Evolutionary conservation across 345 rosid genomes (phyloP).

Genomic region (Bretschneidera sinensis): DNA sequence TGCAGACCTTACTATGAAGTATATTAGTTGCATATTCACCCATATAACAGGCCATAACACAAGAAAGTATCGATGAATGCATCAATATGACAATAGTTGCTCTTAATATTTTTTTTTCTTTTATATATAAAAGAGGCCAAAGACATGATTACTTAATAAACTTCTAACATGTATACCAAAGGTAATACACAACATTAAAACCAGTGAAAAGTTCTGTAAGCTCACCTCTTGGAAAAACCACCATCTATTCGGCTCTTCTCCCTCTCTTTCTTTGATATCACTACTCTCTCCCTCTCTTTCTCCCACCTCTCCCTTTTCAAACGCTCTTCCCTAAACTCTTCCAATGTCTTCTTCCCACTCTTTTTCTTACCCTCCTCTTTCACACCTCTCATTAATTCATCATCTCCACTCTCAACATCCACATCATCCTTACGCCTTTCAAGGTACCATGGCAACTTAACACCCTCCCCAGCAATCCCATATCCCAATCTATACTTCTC

Average conservation of each 20-base stretch:
- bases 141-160: no score
- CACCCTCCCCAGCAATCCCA: slow-evolving; percentile 92
- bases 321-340: slow-evolving; percentile 75
- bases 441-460: slow-evolving; percentile 87
- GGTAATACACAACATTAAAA: background rate
- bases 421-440: slow-evolving; percentile 46
- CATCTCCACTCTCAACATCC: slow-evolving; percentile 28
- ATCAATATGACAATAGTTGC: no score
- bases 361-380: slow-evolving; percentile 37
- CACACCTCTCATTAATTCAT: slow-evolving; percentile 18
- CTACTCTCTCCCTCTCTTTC: slow-evolving; percentile 63
- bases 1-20: no score
- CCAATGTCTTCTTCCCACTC: slow-evolving; percentile 60
- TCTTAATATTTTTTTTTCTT: no score
- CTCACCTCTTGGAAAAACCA: slow-evolving; percentile 51
- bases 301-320: slow-evolving; percentile 69
- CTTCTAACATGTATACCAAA: background rate
- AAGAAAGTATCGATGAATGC: no score
- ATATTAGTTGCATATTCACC: no score
- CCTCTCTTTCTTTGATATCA: slow-evolving; percentile 44
- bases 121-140: no score
- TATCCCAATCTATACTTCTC: slow-evolving; percentile 85
- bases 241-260: slow-evolving; percentile 40
- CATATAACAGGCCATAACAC: no score
- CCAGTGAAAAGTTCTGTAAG: background rate